Evolutionary conservation across 257 asterid genomes (phyloP).

Genomic region (Plantago ovata): DNA sequence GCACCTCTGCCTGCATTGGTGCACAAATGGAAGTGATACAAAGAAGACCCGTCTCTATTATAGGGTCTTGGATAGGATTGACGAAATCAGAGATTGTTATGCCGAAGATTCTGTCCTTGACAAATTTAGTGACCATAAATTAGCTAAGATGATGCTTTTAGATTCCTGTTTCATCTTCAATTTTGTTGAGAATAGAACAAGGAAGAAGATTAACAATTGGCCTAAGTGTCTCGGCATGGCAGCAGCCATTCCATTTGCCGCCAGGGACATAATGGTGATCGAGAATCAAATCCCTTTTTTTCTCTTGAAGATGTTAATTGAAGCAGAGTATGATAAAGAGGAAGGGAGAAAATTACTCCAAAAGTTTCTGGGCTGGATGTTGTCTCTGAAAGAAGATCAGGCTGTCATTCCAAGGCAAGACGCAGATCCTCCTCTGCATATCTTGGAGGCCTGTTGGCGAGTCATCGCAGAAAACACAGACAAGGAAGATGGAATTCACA

Average conservation of each 20-base stretch:
- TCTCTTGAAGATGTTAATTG: neutral
- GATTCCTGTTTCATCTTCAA: conserved; percentile 8
- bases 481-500: no score
- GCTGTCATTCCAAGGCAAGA: neutral
- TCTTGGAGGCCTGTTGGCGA: conserved; percentile 1
- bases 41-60: neutral
- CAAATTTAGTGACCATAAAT: neutral
- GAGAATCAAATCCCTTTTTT: conserved; percentile 11
- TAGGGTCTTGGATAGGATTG: neutral
- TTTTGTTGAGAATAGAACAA: neutral
- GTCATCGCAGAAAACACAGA: neutral
- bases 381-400: neutral
- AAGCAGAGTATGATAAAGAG: neutral
- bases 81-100: neutral
- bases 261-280: neutral
- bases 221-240: neutral
- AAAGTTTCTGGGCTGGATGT: neutral
- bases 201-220: neutral
- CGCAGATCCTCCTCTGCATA: conserved; percentile 8
- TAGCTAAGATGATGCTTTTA: neutral
- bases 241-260: neutral
- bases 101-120: neutral
- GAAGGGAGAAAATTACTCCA: neutral
- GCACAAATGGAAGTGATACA: neutral
- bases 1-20: neutral